A percentile compares a stretch with the other conserved stretches of the same genome.
Conservation (phyloP, 352 stramenopile genomes). For the Phytopythium montanum region DNA sequence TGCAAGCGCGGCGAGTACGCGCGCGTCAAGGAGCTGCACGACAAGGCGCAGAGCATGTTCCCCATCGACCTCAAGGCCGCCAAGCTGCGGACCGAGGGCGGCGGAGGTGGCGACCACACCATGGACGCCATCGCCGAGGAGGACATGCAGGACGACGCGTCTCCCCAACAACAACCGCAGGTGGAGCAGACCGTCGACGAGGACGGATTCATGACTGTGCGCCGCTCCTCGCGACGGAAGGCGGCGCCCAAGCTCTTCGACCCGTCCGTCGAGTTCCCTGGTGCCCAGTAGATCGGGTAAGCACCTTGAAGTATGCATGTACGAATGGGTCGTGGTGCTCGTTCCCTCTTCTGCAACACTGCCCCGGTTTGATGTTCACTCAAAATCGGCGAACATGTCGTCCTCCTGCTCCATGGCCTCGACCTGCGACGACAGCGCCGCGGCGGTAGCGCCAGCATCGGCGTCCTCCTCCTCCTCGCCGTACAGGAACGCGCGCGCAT, state of each 20-base stretch:
- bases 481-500: constrained; percentile 56
- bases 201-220: constrained; percentile 73
- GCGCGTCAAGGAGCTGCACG: constrained; percentile 62
- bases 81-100: constrained; percentile 54
- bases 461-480: constrained; percentile 54
- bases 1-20: constrained; percentile 77
- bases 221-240: constrained; percentile 66
- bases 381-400: constrained; percentile 83
- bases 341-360: neutral
- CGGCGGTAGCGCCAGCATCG: constrained; percentile 28
- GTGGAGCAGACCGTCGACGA: constrained; percentile 41
- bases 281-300: constrained; percentile 72
- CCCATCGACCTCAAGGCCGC: constrained; percentile 78
- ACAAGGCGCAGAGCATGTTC: constrained; percentile 67
- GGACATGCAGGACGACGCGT: constrained; percentile 17
- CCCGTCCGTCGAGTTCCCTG: constrained; percentile 67
- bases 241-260: constrained; percentile 72
- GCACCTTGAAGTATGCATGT: constrained; percentile 5
- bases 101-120: constrained; percentile 14
- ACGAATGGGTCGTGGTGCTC: neutral
- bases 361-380: constrained; percentile 38
- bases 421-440: constrained; percentile 55
- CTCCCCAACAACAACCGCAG: constrained; percentile 1
- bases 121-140: constrained; percentile 33
- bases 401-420: constrained; percentile 66